Evolutionary conservation across 495 filamentous ascomycete species (phyloP), one percentile per base, ranked within the genome.

Genomic region (Neurospora sp.): DNA sequence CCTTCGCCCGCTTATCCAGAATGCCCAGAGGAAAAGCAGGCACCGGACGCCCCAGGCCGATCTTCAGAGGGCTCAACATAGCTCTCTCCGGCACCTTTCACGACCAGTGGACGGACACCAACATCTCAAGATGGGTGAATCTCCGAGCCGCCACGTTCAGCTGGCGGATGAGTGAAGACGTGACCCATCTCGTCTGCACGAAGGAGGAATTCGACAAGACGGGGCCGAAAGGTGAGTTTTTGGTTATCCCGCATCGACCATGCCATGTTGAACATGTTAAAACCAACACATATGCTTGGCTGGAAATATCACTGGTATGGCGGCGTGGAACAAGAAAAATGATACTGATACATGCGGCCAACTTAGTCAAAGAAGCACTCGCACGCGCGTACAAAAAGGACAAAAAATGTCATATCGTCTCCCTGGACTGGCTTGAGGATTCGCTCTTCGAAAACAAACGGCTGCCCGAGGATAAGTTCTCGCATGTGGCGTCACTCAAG

Each of bases 361-460:
- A 23, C 14, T 14, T 5, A 73, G 79, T 83, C 37, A 74, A 72
- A 23, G 27, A 9, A 54, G 80, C 77, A 11, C 78, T 81, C 7
- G 70, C 71, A 37, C 70, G 74, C 2, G 40, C 27, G 3, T 62
- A 62, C 54, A 62, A 62, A 0, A 62, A 62, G 14, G 54, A 31
- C 18, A 77, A 76, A 41, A 69, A 16, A n/a, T 75, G 74, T 23
- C 54, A 79, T 7, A 72, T 86, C 4, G 80, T 86, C 18, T 77
- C 74, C 9, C 44, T 74, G 11, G 83, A 84, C 75, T 85, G 83
- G 83, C 78, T 86, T 23, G 82, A 84, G 69, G 81, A 82, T 23
- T 83, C 79, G 1, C 76, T 81, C 12, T 41, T 66, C 8, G 54
- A 69, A 11, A 62, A 70, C 2, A 72, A 46, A 27, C 70, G 74